A percentile compares a stretch with the other conserved stretches of the same genome.
Conservation (phyloP, 257 asterid species). For the Salvia miltiorrhiza region DNA sequence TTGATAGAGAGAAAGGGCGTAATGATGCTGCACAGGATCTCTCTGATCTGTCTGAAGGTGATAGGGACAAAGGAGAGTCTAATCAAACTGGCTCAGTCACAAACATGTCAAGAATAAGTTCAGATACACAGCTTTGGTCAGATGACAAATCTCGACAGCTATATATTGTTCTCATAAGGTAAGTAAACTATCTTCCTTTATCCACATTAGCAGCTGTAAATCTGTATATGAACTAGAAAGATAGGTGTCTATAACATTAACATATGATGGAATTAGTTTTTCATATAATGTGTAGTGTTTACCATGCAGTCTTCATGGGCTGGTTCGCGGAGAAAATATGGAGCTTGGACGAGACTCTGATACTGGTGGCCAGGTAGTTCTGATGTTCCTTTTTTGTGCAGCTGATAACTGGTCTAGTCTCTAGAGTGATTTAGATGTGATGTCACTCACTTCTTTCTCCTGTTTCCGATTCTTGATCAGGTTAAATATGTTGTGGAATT, state of each 20-base stretch:
- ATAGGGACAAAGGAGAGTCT: slow-evolving; percentile 46
- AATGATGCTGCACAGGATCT: slow-evolving; percentile 55
- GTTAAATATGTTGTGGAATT: slow-evolving; percentile 69
- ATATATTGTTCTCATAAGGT: slow-evolving; percentile 69
- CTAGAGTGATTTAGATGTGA: background rate
- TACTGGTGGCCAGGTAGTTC: slow-evolving; percentile 68
- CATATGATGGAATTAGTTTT: background rate
- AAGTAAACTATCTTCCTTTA: background rate
- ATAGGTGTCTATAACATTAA: too few species aligned
- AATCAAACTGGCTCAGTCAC: slow-evolving; percentile 22
- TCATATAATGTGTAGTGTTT: slow-evolving; percentile 19
- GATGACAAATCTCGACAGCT: slow-evolving; percentile 45
- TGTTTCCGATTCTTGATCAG: slow-evolving; percentile 20
- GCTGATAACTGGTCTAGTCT: background rate
- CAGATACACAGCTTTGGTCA: slow-evolving; percentile 47
- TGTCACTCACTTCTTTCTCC: background rate
- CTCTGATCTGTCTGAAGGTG: slow-evolving; percentile 72
- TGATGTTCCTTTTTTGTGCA: background rate
- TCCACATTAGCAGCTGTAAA: background rate
- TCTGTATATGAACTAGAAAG: too few species aligned
- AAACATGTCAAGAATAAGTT: slow-evolving; percentile 40
- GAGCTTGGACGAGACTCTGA: slow-evolving; percentile 78
- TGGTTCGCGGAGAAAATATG: slow-evolving; percentile 78
- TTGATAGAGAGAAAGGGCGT: slow-evolving; percentile 50
- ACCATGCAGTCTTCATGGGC: slow-evolving; percentile 58